Conservation (phyloP, 1,284 basidiomycete species). For the Ganoderma resinaceum region DNA sequence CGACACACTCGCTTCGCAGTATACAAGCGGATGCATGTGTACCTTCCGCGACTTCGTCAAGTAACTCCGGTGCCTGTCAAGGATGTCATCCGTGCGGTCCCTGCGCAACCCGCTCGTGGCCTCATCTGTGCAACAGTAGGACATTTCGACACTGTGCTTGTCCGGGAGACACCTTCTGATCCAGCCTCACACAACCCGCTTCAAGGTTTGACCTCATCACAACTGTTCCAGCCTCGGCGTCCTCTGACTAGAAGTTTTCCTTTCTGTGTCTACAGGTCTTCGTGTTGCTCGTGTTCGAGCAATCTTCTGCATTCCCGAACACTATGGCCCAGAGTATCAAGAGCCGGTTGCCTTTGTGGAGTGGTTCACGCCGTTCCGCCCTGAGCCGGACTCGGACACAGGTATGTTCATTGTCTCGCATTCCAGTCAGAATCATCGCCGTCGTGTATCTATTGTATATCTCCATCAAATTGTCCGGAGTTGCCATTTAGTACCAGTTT, state of each 20-base stretch:
- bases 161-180: neutral
- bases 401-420: conserved; percentile 29
- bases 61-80: conserved; percentile 6
- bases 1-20: conserved; percentile 10
- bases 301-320: conserved; percentile 17
- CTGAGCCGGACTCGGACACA: conserved; percentile 10
- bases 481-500: conserved; percentile 28
- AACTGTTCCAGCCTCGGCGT: neutral
- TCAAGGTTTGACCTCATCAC: neutral
- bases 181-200: neutral
- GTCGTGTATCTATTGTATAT: conserved; percentile 29
- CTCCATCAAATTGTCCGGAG: conserved; percentile 27
- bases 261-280: conserved; percentile 14
- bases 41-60: conserved; percentile 12
- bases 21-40: conserved; percentile 13
- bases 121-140: neutral
- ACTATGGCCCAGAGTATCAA: neutral
- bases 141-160: conserved; percentile 19
- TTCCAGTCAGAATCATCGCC: conserved; percentile 24
- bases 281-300: conserved; percentile 29
- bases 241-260: too few species aligned
- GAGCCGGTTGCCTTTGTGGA: conserved; percentile 34
- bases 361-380: conserved; percentile 34
- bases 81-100: conserved; percentile 15
- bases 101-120: conserved; percentile 6